Evolutionary conservation across 2,329 filamentous ascomycete species (phyloP), one percentile per base, ranked within the genome.

Genomic region (Blastomyces silverae): DNA sequence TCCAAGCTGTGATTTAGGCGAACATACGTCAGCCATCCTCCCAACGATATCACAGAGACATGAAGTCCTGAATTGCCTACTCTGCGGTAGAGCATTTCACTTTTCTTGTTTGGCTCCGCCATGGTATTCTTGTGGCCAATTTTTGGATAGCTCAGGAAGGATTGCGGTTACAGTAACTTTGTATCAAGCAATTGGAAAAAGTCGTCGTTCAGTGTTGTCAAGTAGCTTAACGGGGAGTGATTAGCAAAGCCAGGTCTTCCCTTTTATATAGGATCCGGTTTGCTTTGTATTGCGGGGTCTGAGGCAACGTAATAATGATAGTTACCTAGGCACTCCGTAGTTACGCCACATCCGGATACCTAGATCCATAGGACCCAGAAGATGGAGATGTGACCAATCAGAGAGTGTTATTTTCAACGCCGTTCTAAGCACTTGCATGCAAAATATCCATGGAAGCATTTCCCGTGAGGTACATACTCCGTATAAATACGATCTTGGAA

Each of bases 1-100:
- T 20, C 42, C 17, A 15, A 46, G 64, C 34, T 11, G 28, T 44
- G 15, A 46, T n/a, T 25, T 52, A 44, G 20, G 13, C 20, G 10
- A 31, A 55, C 61, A 44, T 62, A 76, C 66, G 72, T 75, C 22
- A 75, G 67, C 76, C 77, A 79, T 48, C 77, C 78, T 53, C 79
- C 89, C 3, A 91, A 80, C 0, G 86, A 87, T 68, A 92, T 87
- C 61, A 86, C 83, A 57, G 88, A 91, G 46, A 91, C 87, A 75
- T 90, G 86, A 25, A 91, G 83, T 64, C 89, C 89, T 11, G 87
- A 89, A 60, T 84, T 84, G 71, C 89, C 88, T 7, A 90, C 81
- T 74, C 86, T 87, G 67, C 88, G 85, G 76, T 90, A 90, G 70
- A 87, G 81, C 88, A 90, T 90, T 66, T 79, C 77, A 50, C 67